Evolutionary conservation across 257 asterid species (phyloP).

Genomic region (Nicotiana sylvestris): DNA sequence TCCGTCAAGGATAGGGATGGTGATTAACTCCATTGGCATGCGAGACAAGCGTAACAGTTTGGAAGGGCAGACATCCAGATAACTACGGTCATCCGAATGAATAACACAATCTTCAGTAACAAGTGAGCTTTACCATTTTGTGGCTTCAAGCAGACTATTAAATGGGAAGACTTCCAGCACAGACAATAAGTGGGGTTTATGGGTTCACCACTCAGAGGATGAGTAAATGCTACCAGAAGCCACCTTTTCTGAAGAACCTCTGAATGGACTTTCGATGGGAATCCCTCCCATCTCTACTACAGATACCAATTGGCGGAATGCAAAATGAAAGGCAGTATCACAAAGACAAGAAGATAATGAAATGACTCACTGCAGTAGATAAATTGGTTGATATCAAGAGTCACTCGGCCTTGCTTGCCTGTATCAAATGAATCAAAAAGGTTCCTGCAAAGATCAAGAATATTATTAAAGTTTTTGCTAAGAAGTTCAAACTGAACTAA

Average conservation of each 20-base stretch:
- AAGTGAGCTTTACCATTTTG: not conserved
- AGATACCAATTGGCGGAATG: not conserved
- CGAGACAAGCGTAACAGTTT: not conserved
- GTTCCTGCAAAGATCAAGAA: constrained; percentile 42
- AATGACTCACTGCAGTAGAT: constrained; percentile 67
- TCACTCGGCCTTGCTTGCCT: constrained; percentile 74
- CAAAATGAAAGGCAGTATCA: not conserved
- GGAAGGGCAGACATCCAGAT: not conserved
- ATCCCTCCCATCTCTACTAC: not conserved
- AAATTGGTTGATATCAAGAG: constrained; percentile 82
- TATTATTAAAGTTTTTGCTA: not conserved
- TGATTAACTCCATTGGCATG: not conserved
- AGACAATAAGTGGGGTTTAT: not conserved
- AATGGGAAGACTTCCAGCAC: not conserved
- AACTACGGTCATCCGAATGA: not conserved
- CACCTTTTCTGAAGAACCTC: not conserved
- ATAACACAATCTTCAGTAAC: not conserved
- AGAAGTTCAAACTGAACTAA: constrained; percentile 5
- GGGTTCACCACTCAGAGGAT: not conserved
- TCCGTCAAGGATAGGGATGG: not conserved
- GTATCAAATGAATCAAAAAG: constrained; percentile 72
- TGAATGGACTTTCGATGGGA: not conserved
- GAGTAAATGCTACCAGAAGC: not conserved
- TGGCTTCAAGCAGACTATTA: not conserved
- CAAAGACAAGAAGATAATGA: not conserved